A percentile compares a stretch with the other conserved stretches of the same genome.
Evolutionary conservation across 192 early-diverging fungal species (phyloP).

Genomic region (Podochytrium sp.): DNA sequence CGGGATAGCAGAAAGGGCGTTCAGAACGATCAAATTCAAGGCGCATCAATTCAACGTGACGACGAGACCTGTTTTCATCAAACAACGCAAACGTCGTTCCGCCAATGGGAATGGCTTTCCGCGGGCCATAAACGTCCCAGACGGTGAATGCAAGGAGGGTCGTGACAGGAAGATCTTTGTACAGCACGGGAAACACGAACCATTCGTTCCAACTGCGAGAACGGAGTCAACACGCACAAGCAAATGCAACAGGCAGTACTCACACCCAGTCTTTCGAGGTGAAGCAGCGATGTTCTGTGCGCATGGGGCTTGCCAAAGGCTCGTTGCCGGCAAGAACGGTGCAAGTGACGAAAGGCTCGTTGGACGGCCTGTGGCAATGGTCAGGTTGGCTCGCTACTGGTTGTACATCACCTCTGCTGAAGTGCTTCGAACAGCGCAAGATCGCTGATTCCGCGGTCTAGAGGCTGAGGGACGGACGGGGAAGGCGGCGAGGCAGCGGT

Average conservation of each 20-base stretch:
- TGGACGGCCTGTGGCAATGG: slow-evolving; percentile 39
- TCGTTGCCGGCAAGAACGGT: slow-evolving; percentile 75
- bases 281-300: slow-evolving; percentile 71
- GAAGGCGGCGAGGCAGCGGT: not conserved
- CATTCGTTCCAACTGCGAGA: slow-evolving; percentile 89
- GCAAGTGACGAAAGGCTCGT: slow-evolving; percentile 68
- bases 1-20: not conserved
- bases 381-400: not conserved
- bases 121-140: slow-evolving; percentile 79
- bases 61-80: slow-evolving; percentile 77
- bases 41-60: slow-evolving; percentile 6
- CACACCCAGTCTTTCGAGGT: slow-evolving; percentile 42
- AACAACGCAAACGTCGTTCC: slow-evolving; percentile 81
- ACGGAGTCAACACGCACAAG: not conserved
- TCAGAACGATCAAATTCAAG: too few relatives aligned
- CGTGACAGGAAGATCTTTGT: slow-evolving; percentile 77
- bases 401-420: not conserved
- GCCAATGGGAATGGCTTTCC: slow-evolving; percentile 75
- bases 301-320: slow-evolving; percentile 64
- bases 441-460: not conserved
- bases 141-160: slow-evolving; percentile 75
- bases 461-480: not conserved
- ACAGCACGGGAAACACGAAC: slow-evolving; percentile 86
- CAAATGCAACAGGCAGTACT: slow-evolving; percentile 47
- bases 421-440: not conserved